These are phyloP conservation scores for Ambrosia trifida DNA, from an alignment of 129 eudicot species.

Conservation along the genomic window DNA sequence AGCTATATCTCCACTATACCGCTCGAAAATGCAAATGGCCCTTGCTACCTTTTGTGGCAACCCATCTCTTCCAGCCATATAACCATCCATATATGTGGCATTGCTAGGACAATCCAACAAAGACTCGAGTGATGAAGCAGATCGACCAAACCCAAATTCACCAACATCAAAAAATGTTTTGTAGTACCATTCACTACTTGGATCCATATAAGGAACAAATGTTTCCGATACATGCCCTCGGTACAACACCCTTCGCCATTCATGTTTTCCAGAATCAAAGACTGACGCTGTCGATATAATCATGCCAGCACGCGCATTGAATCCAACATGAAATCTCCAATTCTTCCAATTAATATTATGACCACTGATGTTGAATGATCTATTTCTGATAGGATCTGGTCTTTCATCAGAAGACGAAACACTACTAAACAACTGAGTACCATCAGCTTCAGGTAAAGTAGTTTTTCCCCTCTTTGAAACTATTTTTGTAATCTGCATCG, in stretches of 20 bases:
- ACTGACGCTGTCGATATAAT: conserved; percentile 74
- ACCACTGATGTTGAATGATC: conserved; percentile 34
- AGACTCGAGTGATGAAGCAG: conserved; percentile 58
- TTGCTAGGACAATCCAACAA: conserved; percentile 66
- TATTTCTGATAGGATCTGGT: conserved; percentile 24
- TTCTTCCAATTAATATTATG: conserved; percentile 59
- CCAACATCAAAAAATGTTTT: conserved; percentile 79
- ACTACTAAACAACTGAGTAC: conserved; percentile 37
- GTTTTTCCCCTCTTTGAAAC: conserved; percentile 30
- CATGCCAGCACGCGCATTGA: conserved; percentile 72
- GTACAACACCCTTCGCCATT: conserved; percentile 58
- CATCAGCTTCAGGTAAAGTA: conserved; percentile 58
- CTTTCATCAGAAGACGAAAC: conserved; percentile 36
- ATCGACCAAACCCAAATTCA: conserved; percentile 83
- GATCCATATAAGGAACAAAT: conserved; percentile 95
- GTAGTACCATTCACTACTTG: conserved; percentile 73
- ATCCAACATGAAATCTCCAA: conserved; percentile 75
- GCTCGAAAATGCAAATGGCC: conserved; percentile 72
- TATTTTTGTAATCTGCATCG: conserved; percentile 36
- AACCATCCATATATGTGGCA: conserved; percentile 68
- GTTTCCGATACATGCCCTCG: conserved; percentile 89
- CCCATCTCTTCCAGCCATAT: conserved; percentile 70
- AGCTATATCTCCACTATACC: conserved; percentile 57
- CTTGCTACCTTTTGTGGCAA: conserved; percentile 38
- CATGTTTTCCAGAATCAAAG: conserved; percentile 42